Conservation (phyloP, 2,329 filamentous ascomycete genomes). For the Pseudogymnoascus sp. region DNA sequence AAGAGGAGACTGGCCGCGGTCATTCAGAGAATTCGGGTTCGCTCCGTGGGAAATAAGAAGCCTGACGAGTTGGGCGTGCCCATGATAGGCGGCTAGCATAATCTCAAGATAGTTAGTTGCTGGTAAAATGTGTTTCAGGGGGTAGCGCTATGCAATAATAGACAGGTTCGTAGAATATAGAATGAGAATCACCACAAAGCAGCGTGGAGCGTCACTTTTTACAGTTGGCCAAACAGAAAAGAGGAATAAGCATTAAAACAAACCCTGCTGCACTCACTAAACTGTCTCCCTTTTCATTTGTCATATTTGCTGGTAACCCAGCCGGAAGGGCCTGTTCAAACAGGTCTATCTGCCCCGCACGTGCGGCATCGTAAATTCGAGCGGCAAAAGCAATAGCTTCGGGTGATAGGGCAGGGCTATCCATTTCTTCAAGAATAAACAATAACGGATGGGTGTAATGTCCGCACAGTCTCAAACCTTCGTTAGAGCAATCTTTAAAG, state of each 20-base stretch:
- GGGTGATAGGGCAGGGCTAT: conserved; percentile 31
- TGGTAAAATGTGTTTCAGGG: not conserved
- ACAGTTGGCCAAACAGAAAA: not conserved
- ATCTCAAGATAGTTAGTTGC: conserved; percentile 34
- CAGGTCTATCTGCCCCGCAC: conserved; percentile 46
- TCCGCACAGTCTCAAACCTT: not conserved
- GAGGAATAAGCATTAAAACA: not conserved
- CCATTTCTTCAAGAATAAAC: not conserved
- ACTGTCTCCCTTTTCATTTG: conserved; percentile 66
- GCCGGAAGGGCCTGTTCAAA: conserved; percentile 56
- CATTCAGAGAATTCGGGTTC: conserved; percentile 60
- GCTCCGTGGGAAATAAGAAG: conserved; percentile 54
- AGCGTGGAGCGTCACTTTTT: not conserved
- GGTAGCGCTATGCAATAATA: not conserved
- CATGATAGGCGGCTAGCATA: conserved; percentile 66
- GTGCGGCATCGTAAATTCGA: conserved; percentile 59
- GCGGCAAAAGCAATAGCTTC: conserved; percentile 58
- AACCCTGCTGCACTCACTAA: conserved; percentile 36
- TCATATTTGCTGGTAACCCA: conserved; percentile 60
- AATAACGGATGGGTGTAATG: not conserved
- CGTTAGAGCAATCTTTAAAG: not conserved
- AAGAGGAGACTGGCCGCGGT: conserved; percentile 58
- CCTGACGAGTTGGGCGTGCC: conserved; percentile 50
- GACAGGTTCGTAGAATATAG: not conserved
- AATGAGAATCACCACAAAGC: not conserved